Base-by-base conservation (phyloP, 768 basidiomycete species). In the Coprinellus aureogranulatus region DNA sequence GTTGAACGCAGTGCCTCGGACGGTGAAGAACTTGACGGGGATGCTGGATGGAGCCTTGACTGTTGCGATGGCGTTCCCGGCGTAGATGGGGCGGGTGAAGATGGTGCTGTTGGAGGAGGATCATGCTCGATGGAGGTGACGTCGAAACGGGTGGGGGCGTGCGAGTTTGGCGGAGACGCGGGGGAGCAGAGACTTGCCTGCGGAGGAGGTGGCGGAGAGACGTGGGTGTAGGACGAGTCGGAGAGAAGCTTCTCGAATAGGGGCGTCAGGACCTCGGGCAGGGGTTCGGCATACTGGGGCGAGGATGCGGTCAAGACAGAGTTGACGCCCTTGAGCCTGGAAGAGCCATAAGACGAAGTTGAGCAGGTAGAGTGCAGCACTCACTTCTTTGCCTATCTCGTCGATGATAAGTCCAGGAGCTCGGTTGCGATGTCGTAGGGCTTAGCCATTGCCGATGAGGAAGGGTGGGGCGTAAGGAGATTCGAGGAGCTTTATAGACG, bases 21-120 rank as follows among this genome's bases (percentile, higher is more conserved):
- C 92, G 40, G 96, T 97, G 75, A 98, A 93, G 71, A 99, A 86
- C 71, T 98, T 98, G 76, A 94, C 73, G 28, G 83, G 81, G 65
- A 97, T 81, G 52, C 82, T 81, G n/a, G 84, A 82, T 0, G 86
- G 77, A 0, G 90, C 90, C 58, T 87, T 86, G 63, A 99, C 88
- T 42, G 94, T 96, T 25, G 94, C 83, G 55, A 98, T 93, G 45
- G 97, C 97, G 67, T 98, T 98, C 49, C 97, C 97, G 23, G 97
- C 97, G 65, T 99, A 98, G 65, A 98, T 97, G 26, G 93, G 94
- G 25, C 96, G 90, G 4, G 90, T 87, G 70, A 95, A 98, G 1
- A 86, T 92, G 39, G 92, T 93, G 64, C 79, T 81, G 62, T 89
- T 87, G 31, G 85, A 84, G 2, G 86, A 71, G 27, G 72, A 65